A percentile compares a stretch with the other conserved stretches of the same genome.
Evolutionary conservation across 805 yeast genomes (phyloP).

Genomic region (Blastobotrys peoriensis): DNA sequence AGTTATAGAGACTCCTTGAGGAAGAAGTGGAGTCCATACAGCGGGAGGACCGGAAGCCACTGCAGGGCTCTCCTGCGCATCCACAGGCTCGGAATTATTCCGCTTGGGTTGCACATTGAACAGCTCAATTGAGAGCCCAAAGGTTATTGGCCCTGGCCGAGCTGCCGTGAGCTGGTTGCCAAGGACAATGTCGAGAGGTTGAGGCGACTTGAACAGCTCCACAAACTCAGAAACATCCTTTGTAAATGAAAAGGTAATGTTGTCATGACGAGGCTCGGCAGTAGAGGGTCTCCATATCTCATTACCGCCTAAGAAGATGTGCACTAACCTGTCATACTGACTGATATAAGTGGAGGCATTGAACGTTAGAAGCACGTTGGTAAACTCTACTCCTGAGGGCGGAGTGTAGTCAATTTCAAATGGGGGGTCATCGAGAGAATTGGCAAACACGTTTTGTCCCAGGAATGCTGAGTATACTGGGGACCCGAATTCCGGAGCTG

Average conservation of each 20-base stretch:
- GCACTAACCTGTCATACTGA: constrained; percentile 36
- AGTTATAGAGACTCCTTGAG: background rate
- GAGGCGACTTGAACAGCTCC: constrained; percentile 39
- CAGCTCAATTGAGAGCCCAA: constrained; percentile 46
- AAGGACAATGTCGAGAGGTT: constrained; percentile 48
- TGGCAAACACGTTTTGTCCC: constrained; percentile 37
- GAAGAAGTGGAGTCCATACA: constrained; percentile 48
- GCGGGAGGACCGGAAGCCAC: constrained; percentile 77
- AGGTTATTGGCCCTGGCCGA: constrained; percentile 55
- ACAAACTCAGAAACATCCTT: constrained; percentile 63
- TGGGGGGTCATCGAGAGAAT: constrained; percentile 30
- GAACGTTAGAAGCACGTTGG: constrained; percentile 31
- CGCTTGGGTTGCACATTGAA: constrained; percentile 29
- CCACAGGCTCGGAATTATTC: background rate
- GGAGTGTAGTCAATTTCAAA: constrained; percentile 38
- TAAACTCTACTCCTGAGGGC: constrained; percentile 32
- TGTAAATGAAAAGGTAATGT: constrained; percentile 41
- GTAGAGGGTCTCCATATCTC: constrained; percentile 84
- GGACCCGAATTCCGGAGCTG: constrained; percentile 30
- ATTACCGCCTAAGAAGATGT: constrained; percentile 38
- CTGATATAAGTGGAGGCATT: constrained; percentile 28
- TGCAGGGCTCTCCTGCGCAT: constrained; percentile 34
- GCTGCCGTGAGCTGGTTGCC: constrained; percentile 50
- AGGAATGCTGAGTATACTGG: constrained; percentile 33
- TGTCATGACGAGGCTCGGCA: constrained; percentile 59